A percentile compares a stretch with the other conserved stretches of the same genome.
phyloP scores from a whole-genome alignment of 148 eudicot species.

The Fagopyrum homotropicum region DNA sequence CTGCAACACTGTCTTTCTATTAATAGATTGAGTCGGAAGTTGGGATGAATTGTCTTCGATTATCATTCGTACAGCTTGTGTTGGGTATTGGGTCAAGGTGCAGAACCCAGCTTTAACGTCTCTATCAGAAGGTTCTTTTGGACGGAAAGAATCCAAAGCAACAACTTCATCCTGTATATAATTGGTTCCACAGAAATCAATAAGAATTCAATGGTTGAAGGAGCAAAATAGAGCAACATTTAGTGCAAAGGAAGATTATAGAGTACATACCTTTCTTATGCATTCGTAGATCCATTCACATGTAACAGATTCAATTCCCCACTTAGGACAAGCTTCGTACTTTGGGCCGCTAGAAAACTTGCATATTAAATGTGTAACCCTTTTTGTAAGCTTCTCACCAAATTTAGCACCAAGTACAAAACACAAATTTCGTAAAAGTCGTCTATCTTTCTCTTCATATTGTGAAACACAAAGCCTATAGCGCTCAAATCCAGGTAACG shows the following conservation, averaged over 20 bases:
- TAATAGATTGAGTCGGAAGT: constrained; percentile 38
- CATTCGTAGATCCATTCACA: constrained; percentile 90
- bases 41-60: constrained; percentile 44
- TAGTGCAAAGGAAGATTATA: constrained; percentile 3
- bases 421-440: constrained; percentile 77
- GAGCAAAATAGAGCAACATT: background rate
- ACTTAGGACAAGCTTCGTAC: constrained; percentile 69
- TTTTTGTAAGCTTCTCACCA: constrained; percentile 54
- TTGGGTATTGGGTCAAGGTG: constrained; percentile 74
- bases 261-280: constrained; percentile 49
- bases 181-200: background rate
- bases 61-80: constrained; percentile 52
- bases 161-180: constrained; percentile 55
- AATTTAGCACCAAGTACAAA: constrained; percentile 77
- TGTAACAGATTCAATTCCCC: constrained; percentile 58
- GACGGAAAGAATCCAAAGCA: constrained; percentile 41
- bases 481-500: constrained; percentile 65
- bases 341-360: constrained; percentile 77
- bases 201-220: background rate
- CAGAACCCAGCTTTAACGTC: constrained; percentile 62
- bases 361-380: constrained; percentile 75
- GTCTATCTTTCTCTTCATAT: constrained; percentile 68
- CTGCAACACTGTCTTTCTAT: constrained; percentile 27
- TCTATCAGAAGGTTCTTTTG: constrained; percentile 57
- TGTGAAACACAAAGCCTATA: constrained; percentile 74